Conservation (phyloP, 345 rosid genomes). For the Angophora floribunda region DNA sequence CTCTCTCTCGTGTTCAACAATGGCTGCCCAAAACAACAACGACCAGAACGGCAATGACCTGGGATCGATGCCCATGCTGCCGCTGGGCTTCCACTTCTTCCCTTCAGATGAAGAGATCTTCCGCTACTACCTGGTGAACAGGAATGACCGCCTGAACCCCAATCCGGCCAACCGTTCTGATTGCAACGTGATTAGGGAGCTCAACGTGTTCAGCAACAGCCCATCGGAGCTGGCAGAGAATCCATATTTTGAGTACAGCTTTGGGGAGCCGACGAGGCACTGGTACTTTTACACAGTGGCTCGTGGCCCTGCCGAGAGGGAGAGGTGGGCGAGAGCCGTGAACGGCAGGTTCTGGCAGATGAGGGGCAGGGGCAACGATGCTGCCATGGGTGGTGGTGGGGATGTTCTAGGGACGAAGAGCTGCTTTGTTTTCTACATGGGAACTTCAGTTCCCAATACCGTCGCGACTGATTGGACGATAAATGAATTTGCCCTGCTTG, state of each 20-base stretch:
- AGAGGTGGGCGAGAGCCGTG: conserved; percentile 9
- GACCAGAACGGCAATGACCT: too few species aligned
- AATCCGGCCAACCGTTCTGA: neutral
- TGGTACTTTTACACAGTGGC: conserved; percentile 31
- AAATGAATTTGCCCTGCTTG: conserved; percentile 34
- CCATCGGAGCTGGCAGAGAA: conserved; percentile 30
- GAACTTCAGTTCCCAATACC: conserved; percentile 8
- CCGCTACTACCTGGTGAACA: conserved; percentile 21
- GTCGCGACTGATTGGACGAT: conserved; percentile 38
- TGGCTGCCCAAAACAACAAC: too few species aligned
- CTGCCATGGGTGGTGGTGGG: conserved; percentile 10
- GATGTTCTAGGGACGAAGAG: conserved; percentile 22
- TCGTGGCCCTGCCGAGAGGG: conserved; percentile 5
- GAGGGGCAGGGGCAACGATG: conserved; percentile 20
- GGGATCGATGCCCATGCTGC: conserved; percentile 2
- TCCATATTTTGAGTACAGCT: conserved; percentile 19
- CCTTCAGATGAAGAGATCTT: conserved; percentile 40
- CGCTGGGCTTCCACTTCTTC: conserved; percentile 35
- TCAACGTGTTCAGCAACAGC: conserved; percentile 20
- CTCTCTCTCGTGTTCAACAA: too few species aligned
- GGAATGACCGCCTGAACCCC: conserved; percentile 7
- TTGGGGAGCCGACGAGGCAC: conserved; percentile 27
- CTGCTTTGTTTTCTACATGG: conserved; percentile 25
- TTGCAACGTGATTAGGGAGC: conserved; percentile 26
- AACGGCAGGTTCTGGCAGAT: conserved; percentile 39